phyloP scores from a whole-genome alignment of 345 rosid species.

The Sapria himalayana region DNA sequence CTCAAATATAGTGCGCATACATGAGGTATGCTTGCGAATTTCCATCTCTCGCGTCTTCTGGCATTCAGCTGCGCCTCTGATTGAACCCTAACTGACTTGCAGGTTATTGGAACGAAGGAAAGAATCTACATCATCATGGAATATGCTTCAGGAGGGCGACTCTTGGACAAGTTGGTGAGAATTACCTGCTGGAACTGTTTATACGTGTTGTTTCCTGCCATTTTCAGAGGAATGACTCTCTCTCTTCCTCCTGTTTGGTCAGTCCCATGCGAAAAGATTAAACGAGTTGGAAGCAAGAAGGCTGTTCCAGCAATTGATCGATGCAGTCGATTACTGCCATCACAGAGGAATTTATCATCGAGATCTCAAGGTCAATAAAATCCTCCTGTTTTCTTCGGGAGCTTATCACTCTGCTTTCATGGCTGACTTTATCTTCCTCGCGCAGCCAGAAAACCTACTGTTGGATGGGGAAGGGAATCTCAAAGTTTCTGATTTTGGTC shows the following conservation, averaged over 20 bases:
- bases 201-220: neutral
- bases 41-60: no score
- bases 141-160: constrained; percentile 59
- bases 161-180: constrained; percentile 64
- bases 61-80: constrained; percentile 1
- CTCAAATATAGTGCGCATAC: constrained; percentile 56
- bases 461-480: constrained; percentile 49
- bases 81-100: no score
- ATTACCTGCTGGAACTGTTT: constrained; percentile 1
- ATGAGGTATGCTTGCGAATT: constrained; percentile 32
- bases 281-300: constrained; percentile 57
- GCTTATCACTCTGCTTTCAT: no score
- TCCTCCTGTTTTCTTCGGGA: no score
- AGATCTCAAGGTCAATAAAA: constrained; percentile 44
- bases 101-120: constrained; percentile 79
- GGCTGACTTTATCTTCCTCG: no score
- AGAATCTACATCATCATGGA: constrained; percentile 86
- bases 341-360: constrained; percentile 77
- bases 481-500: constrained; percentile 77
- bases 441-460: constrained; percentile 81
- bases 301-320: constrained; percentile 65
- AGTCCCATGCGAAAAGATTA: constrained; percentile 33
- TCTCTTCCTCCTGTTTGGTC: constrained; percentile 1
- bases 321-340: constrained; percentile 74
- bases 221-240: no score